Evolutionary conservation across 129 eudicot species (phyloP), one percentile per base, ranked within the genome.

Genomic region (Escallonia rubra): DNA sequence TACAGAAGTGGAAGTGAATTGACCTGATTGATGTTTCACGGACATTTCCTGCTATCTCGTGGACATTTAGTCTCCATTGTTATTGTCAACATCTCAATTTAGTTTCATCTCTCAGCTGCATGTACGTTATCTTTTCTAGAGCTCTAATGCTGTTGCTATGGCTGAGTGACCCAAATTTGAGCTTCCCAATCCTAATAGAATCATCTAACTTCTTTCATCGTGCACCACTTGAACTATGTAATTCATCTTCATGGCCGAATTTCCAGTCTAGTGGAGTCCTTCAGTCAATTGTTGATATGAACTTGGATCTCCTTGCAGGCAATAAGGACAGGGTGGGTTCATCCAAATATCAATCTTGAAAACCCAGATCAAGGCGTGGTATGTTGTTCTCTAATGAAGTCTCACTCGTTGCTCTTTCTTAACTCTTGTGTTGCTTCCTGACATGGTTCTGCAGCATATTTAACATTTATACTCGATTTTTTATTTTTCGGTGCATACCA

Each of bases 291-390:
- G 9, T 78, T 67, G 69, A 74, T 66, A n/a, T 60, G 38, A 69
- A 65, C 47, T 46, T 57, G 45, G 59, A 59, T 62, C 50, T 62
- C 23, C 73, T 76, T 77, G 82, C 43, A 92, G 98, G 98, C 98
- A 57, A 92, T 92, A 72, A 83, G 86, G 47, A 92, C 98, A 41
- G 98, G 98, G 43, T 92, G 98, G 96, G 63, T 92, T 63, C 96
- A 91, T 78, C 98, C 98, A 78, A 91, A 91, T 80, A 69, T 91
- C 66, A 91, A 91, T 74, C 98, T 91, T 73, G 98, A 91, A 72
- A 83, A 78, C 76, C 98, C 98, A 72, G 98, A 88, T 61, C 76
- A 80, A 69, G 87, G 87, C 51, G 91, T 92, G 91, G 98, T 92
- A 88, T 70, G 96, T 41, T 55, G 58, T 47, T 12, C 62, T 63